Evolutionary conservation across 352 stramenopile genomes (phyloP).

Genomic region (Phytophthora agathidicida): DNA sequence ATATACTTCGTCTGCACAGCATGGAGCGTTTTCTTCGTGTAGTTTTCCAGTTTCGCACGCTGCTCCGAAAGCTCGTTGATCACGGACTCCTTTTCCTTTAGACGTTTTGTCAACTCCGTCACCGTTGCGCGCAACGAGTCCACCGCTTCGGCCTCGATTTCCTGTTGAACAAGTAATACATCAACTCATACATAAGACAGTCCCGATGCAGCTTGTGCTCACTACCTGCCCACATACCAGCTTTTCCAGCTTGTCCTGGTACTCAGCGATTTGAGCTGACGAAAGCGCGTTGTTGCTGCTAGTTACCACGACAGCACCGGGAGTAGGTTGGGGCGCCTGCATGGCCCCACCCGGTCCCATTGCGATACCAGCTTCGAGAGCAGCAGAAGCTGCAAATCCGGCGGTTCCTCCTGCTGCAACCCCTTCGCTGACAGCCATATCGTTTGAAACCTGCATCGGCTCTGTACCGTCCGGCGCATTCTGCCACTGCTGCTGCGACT

Average conservation of each 20-base stretch:
- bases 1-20: constrained; percentile 93
- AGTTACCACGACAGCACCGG: constrained; percentile 37
- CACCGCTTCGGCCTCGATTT: constrained; percentile 65
- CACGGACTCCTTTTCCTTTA: constrained; percentile 90
- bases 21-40: constrained; percentile 91
- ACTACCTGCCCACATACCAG: constrained; percentile 51
- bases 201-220: not conserved
- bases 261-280: constrained; percentile 59
- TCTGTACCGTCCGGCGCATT: constrained; percentile 33
- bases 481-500: constrained; percentile 32
- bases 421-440: constrained; percentile 19
- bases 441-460: constrained; percentile 51
- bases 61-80: constrained; percentile 90
- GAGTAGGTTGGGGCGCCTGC: constrained; percentile 27
- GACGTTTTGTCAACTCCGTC: constrained; percentile 74
- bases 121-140: constrained; percentile 85
- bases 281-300: constrained; percentile 55
- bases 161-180: constrained; percentile 22
- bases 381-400: constrained; percentile 27
- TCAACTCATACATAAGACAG: not conserved
- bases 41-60: constrained; percentile 88
- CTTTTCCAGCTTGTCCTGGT: constrained; percentile 74
- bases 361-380: constrained; percentile 31
- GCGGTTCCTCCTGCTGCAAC: constrained; percentile 21
- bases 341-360: constrained; percentile 30